Evolutionary conservation across 2,329 filamentous ascomycete species (phyloP).

Genomic region (Cryphonectria naterciae): DNA sequence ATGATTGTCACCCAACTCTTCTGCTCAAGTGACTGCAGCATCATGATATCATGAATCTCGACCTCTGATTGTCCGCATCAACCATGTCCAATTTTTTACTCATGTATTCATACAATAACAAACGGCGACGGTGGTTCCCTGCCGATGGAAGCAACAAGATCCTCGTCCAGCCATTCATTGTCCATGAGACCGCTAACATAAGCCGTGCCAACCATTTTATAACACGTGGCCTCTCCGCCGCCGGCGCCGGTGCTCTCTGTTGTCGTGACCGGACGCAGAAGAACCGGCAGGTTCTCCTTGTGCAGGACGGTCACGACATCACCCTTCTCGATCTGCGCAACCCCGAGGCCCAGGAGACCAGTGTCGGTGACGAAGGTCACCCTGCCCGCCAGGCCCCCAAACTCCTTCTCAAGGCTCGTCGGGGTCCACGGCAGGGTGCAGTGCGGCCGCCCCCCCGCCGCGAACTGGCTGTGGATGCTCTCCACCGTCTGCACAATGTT

Average conservation of each 20-base stretch:
- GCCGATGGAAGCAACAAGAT: background rate
- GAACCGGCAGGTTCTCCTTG: background rate
- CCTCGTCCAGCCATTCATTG: conserved; percentile 12
- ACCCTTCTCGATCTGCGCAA: background rate
- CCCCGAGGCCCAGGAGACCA: conserved; percentile 11
- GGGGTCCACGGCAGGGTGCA: conserved; percentile 1
- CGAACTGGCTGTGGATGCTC: background rate
- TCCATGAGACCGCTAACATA: conserved; percentile 13
- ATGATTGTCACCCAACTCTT: background rate
- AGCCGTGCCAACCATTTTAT: conserved; percentile 18
- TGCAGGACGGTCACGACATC: conserved; percentile 7
- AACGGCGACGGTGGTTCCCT: background rate
- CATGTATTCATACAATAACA: conserved; percentile 36
- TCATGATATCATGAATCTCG: background rate
- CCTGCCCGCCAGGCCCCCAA: background rate
- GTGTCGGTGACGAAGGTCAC: conserved; percentile 2
- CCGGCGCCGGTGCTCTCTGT: background rate
- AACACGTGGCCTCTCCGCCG: background rate
- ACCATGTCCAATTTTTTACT: conserved; percentile 33
- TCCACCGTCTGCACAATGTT: conserved; percentile 6
- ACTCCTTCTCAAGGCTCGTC: background rate
- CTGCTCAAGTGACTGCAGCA: background rate
- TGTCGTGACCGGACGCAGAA: conserved; percentile 1
- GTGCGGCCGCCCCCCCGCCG: background rate
- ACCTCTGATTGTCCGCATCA: background rate